Evolutionary conservation across 768 basidiomycete species (phyloP).

Genomic region (Termitomyces sp.): DNA sequence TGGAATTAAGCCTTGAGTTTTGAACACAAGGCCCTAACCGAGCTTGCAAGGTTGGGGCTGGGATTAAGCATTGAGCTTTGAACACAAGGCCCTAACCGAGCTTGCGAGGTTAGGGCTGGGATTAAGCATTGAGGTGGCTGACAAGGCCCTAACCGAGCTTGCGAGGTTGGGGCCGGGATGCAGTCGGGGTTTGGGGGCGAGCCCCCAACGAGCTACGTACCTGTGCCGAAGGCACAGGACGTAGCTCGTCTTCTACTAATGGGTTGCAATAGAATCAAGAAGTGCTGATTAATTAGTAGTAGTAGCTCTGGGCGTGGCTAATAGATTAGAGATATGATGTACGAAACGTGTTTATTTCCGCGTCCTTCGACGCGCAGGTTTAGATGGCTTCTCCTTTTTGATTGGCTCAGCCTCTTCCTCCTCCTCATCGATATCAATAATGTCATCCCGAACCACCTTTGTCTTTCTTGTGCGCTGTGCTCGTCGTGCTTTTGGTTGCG

Average conservation of each 20-base stretch:
- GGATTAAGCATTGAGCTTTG: too few relatives aligned
- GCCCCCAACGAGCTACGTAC: too few relatives aligned
- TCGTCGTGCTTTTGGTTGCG: constrained; percentile 16
- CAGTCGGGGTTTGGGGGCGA: too few relatives aligned
- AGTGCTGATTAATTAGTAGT: neutral
- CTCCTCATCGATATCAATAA: constrained; percentile 29
- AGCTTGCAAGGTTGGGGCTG: too few relatives aligned
- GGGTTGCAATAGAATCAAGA: neutral
- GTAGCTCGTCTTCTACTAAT: constrained; percentile 1
- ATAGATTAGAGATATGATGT: constrained; percentile 8
- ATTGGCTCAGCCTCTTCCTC: constrained; percentile 12
- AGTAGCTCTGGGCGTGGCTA: neutral
- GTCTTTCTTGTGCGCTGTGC: constrained; percentile 28
- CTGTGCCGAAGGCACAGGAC: too few relatives aligned
- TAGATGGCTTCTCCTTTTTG: constrained; percentile 7
- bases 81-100: too few relatives aligned
- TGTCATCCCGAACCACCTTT: constrained; percentile 19
- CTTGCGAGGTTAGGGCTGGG: too few relatives aligned
- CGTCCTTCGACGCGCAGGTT: constrained; percentile 10
- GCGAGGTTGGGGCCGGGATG: too few relatives aligned
- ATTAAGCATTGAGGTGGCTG: too few relatives aligned
- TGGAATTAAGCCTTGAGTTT: too few relatives aligned
- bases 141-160: too few relatives aligned
- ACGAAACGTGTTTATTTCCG: constrained; percentile 9
- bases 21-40: too few relatives aligned